Conservation (phyloP, 108 stramenopile genomes). For the Cyclostephanos invisitatus region DNA sequence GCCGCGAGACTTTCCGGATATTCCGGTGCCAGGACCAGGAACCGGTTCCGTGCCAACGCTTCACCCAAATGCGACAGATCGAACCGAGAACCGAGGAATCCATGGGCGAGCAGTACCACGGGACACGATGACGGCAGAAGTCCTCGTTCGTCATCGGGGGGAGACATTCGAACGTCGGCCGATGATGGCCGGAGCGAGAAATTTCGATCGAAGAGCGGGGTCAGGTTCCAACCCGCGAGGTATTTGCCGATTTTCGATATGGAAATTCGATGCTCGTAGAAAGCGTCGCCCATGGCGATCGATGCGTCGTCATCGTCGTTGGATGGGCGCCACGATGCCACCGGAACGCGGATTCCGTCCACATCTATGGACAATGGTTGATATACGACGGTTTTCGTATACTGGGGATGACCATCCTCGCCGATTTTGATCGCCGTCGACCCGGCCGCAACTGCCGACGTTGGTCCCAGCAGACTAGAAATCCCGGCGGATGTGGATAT, state of each 20-base stretch:
- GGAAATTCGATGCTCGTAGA: constrained; percentile 70
- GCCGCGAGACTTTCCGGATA: constrained; percentile 80
- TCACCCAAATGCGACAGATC: constrained; percentile 75
- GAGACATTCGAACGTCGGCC: constrained; percentile 5
- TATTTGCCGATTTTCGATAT: constrained; percentile 66
- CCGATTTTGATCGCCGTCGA: no score
- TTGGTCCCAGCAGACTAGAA: no score
- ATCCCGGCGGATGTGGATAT: no score
- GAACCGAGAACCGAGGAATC: constrained; percentile 67
- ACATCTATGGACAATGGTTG: constrained; percentile 11
- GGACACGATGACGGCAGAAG: constrained; percentile 49
- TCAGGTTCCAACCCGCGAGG: constrained; percentile 72
- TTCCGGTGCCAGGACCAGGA: constrained; percentile 64
- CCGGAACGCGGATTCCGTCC: constrained; percentile 7
- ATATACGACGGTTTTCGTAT: constrained; percentile 1
- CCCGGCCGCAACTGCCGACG: no score
- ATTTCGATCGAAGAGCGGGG: constrained; percentile 55
- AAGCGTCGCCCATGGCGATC: neutral
- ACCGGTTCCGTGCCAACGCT: constrained; percentile 64
- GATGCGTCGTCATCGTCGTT: neutral
- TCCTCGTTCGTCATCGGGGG: constrained; percentile 15
- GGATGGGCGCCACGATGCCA: constrained; percentile 23
- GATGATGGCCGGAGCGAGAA: constrained; percentile 50
- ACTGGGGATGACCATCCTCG: neutral
- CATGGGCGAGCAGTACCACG: constrained; percentile 64